A percentile compares a stretch with the other conserved stretches of the same genome.
Conservation (phyloP, 768 basidiomycete genomes). For the Trametes maxima region DNA sequence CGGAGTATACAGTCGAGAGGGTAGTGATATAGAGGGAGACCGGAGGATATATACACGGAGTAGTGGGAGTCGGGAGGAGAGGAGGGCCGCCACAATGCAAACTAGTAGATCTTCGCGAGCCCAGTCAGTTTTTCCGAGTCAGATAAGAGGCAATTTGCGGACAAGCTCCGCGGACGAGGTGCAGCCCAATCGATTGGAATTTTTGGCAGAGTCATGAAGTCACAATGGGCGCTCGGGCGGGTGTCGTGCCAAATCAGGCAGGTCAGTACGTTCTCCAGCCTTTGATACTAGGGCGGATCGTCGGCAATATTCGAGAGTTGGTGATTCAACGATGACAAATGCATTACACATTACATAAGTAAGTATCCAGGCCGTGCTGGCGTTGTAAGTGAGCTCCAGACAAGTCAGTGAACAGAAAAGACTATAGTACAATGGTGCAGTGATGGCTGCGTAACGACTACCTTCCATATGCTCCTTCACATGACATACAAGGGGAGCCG, state of each 20-base stretch:
- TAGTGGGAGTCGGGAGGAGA: slow-evolving; percentile 17
- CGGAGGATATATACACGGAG: slow-evolving; percentile 20
- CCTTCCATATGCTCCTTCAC: not conserved
- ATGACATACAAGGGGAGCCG: not conserved
- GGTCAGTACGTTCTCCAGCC: slow-evolving; percentile 2
- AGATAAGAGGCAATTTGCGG: not conserved
- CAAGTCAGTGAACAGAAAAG: not conserved
- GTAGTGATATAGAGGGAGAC: slow-evolving; percentile 1
- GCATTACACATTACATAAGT: slow-evolving; percentile 3
- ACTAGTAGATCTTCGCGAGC: not conserved
- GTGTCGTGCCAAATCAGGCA: slow-evolving; percentile 11
- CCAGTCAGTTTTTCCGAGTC: not conserved
- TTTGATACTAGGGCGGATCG: too few species aligned
- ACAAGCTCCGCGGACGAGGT: slow-evolving; percentile 13
- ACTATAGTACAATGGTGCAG: slow-evolving; percentile 13
- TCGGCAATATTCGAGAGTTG: not conserved
- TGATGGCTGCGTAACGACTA: not conserved
- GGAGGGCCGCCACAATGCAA: slow-evolving; percentile 11
- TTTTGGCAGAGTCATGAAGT: slow-evolving; percentile 17
- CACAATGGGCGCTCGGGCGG: not conserved
- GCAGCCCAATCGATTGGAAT: slow-evolving; percentile 22
- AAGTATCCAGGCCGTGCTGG: not conserved
- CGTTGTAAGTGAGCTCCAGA: not conserved
- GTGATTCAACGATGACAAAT: not conserved
- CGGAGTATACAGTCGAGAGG: not conserved